Evolutionary conservation across 2,329 filamentous ascomycete genomes (phyloP), one percentile per base, ranked within the genome.

Genomic region (Daldinia sp.): DNA sequence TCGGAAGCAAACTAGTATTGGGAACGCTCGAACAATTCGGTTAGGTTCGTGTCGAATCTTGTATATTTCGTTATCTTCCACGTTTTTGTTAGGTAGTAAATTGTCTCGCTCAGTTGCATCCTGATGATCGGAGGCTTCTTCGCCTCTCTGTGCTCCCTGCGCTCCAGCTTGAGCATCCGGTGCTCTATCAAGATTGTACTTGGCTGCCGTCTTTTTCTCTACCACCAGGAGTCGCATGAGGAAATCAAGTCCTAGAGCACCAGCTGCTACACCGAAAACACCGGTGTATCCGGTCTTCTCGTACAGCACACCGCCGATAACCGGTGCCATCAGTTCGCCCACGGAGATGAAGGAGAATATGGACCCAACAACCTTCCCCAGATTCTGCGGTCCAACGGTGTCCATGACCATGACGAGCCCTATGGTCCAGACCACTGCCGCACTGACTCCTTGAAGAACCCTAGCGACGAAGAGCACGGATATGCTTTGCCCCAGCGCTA

Each of bases 321-420:
- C 78, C 0, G 87, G 87, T 0, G 85, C 81, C 13, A 83, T 75
- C 4, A 90, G 75, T 39, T 82, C 81, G 0, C 86, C 87, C 0
- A 86, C 78, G 0, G 83, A 83, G 52, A 87, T 83, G 63, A 89
- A 83, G 61, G 83, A 84, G 72, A 86, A 87, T 6, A 87, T 83
- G 45, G 83, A 82, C 11, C 87, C 87, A 70, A 90, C 84, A 1
- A 83, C 84, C 71, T 87, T 87, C 2, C 87, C 87, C 34, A 90
- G 72, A 47, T 86, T 84, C 50, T 83, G 77, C 2, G 74, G 70
- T 1, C 74, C 75, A 77, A 89, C 85, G 0, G 86, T 86, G 70
- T 89, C 87, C 4, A 86, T 75, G 35, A 86, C 79, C 61, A 89
- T 77, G 1, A 86, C 84, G 9, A 88, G 74, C 0, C 86, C 73